phyloP scores from a whole-genome alignment of 192 early-diverging fungal genomes.

The Thamnidium elegans region DNA sequence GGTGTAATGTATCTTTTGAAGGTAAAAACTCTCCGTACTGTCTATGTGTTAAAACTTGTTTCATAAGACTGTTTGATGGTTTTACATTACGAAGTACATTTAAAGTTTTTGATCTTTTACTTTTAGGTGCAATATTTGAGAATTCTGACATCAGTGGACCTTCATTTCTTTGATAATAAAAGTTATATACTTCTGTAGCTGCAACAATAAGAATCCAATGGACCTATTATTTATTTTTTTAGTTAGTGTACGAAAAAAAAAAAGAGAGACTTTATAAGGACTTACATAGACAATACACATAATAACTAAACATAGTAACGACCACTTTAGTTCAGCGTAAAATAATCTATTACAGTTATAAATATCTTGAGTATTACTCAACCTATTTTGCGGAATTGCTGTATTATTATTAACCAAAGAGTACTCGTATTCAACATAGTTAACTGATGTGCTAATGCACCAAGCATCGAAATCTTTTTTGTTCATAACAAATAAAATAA shows the following conservation, averaged over 20 bases:
- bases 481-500: constrained; percentile 12
- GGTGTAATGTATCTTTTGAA: not conserved
- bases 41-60: not conserved
- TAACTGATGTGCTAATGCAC: constrained; percentile 1
- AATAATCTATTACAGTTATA: constrained; percentile 21
- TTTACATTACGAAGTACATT: not conserved
- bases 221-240: not conserved
- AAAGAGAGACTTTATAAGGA: not conserved
- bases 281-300: constrained; percentile 18
- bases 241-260: not conserved
- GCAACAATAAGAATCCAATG: constrained; percentile 12
- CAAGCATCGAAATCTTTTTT: constrained; percentile 4
- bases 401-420: not conserved
- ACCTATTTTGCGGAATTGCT: not conserved
- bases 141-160: not conserved
- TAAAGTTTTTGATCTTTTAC: not conserved
- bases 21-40: not conserved
- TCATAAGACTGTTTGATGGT: not conserved
- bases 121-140: constrained; percentile 9
- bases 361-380: not conserved
- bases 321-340: constrained; percentile 19
- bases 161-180: not conserved
- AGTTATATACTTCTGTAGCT: not conserved
- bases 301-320: not conserved
- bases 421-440: not conserved